Conservation (phyloP, 2,329 filamentous ascomycete genomes). For the Helminthosporium solani region DNA sequence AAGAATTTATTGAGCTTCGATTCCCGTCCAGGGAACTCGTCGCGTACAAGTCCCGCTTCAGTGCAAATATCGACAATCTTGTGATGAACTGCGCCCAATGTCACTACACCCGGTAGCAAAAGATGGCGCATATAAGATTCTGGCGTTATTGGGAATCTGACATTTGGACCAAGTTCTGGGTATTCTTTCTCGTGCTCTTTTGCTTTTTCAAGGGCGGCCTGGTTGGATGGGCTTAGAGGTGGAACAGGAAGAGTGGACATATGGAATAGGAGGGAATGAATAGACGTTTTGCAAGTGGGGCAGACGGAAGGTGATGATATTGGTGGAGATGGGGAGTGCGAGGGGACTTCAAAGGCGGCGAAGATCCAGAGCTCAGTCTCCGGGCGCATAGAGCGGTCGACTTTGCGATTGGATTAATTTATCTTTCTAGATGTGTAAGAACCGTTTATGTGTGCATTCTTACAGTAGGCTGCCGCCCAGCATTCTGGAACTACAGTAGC, state of each 20-base stretch:
- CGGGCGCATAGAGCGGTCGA: slow-evolving; percentile 61
- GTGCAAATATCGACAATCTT: slow-evolving; percentile 24
- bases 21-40: slow-evolving; percentile 33
- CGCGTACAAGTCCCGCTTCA: slow-evolving; percentile 23
- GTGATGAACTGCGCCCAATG: slow-evolving; percentile 48
- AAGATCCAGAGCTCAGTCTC: slow-evolving; percentile 69
- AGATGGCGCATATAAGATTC: slow-evolving; percentile 36
- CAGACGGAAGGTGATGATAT: slow-evolving; percentile 16
- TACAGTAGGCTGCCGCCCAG: slow-evolving; percentile 58
- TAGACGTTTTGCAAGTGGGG: slow-evolving; percentile 29
- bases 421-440: too few species aligned
- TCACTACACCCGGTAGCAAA: slow-evolving; percentile 41
- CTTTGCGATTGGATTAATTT: too few species aligned
- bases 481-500: slow-evolving; percentile 24
- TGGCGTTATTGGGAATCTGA: slow-evolving; percentile 17
- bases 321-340: slow-evolving; percentile 13
- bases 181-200: slow-evolving; percentile 30
- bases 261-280: slow-evolving; percentile 29
- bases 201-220: slow-evolving; percentile 25
- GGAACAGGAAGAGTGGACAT: slow-evolving; percentile 30
- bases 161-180: slow-evolving; percentile 22
- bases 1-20: slow-evolving; percentile 57
- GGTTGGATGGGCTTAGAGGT: slow-evolving; percentile 28
- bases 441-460: too few species aligned
- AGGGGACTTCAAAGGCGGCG: slow-evolving; percentile 29